Base-by-base conservation (phyloP, 164 flowering plant genomes). In the Echeveria elegans region DNA sequence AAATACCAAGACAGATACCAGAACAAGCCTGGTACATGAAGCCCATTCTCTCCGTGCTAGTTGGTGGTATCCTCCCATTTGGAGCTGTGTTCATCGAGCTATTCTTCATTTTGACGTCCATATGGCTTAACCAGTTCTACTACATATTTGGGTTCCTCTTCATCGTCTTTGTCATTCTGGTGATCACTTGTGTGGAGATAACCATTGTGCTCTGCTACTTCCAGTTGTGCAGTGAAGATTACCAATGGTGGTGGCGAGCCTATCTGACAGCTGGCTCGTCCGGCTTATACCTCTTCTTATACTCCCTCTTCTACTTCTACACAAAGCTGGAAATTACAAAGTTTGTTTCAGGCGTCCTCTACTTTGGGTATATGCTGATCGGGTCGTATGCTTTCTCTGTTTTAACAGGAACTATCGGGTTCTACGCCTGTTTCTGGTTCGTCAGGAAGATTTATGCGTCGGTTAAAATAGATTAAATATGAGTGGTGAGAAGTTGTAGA, bases 131-230 rank as follows among this genome's bases (percentile, higher is more conserved):
- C 32, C 61, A 56, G 32, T 56, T 56, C 61, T 56, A 56, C 61
- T 56, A 56, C 32, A 56, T 56, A 14, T 56, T 56, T 56, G 61
- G 61, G 32, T 56, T 56, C 61, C 61, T 56, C 61, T 56, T 56
- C 32, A 56, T 56, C 6, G 61, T 56, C 18, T 56, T 56, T 28
- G 32, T 56, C 89, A 63, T 63, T 34, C 29, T 63, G 28, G 28
- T 63, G 66, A 40, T 63, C 45, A 34, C 47, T 6, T 64, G 50
- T 24, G 50, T 10, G 30, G 66, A 64, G 52, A 64, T 64, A 19
- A 38, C 66, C 29, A 64, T 64, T 40, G 48, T 64, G 31, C 66
- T 64, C 19, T 64, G 66, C 31, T 64, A 64, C 37, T 38, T 64
- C 66, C 66, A 64, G 52, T 29, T 64, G 66, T 64, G 66, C 50